These are phyloP conservation scores for Paracamarosporium sp. DNA, from an alignment of 2,329 filamentous ascomycete genomes.

Conservation along the genomic window DNA sequence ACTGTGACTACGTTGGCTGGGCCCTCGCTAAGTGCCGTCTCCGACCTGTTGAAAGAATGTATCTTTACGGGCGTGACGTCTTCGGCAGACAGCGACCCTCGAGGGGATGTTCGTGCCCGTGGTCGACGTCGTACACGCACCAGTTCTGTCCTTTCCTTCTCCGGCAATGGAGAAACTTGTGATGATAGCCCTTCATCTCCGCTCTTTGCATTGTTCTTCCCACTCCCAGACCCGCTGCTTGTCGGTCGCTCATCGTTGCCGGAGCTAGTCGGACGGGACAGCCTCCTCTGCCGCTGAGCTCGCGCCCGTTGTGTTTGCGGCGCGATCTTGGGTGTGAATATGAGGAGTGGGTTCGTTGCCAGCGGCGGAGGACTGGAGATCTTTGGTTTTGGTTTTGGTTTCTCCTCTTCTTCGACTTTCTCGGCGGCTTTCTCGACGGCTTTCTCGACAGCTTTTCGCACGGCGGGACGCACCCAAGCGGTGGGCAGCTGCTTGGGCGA, in stretches of 20 bases:
- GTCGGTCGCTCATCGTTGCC: constrained; percentile 40
- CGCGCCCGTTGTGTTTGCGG: constrained; percentile 35
- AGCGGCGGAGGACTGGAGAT: constrained; percentile 22
- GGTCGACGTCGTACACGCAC: constrained; percentile 37
- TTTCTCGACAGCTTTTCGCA: constrained; percentile 21
- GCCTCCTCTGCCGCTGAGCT: constrained; percentile 30
- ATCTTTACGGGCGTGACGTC: constrained; percentile 29
- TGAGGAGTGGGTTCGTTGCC: constrained; percentile 28
- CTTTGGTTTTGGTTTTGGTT: constrained; percentile 20
- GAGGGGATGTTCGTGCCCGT: constrained; percentile 37
- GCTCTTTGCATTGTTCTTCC: constrained; percentile 24
- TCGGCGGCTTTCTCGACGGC: constrained; percentile 12
- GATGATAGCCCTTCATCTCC: constrained; percentile 21
- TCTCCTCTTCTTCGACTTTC: not conserved
- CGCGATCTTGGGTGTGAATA: constrained; percentile 34
- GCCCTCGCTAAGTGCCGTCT: constrained; percentile 31
- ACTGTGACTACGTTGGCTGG: constrained; percentile 32
- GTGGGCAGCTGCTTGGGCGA: constrained; percentile 45
- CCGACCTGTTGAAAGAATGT: constrained; percentile 27
- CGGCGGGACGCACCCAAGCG: constrained; percentile 47
- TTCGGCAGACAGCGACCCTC: constrained; percentile 39
- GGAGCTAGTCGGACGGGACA: constrained; percentile 37
- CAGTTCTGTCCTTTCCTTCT: constrained; percentile 29
- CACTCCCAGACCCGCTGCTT: constrained; percentile 42
- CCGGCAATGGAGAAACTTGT: constrained; percentile 27